Evolutionary conservation across 768 basidiomycete species (phyloP).

Genomic region (Pulveroboletus sp.): DNA sequence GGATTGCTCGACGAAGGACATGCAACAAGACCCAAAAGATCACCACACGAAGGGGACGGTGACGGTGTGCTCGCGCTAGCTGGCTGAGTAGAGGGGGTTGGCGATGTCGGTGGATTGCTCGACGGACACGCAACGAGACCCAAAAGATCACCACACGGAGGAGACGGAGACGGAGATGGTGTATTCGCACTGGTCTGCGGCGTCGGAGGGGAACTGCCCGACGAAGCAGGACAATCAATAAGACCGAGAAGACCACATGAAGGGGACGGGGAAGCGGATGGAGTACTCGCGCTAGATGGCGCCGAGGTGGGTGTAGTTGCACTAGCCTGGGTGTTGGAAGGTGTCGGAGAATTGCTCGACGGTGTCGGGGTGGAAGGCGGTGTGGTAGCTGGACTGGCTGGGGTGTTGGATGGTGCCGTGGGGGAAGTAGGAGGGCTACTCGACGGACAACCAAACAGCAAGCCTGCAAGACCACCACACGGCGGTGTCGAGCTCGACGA

Average conservation of each 20-base stretch:
- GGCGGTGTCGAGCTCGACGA: slow-evolving; percentile 5
- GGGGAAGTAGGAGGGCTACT: slow-evolving; percentile 3
- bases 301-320: neutral
- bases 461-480: slow-evolving; percentile 7
- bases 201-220: neutral
- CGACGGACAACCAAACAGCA: slow-evolving; percentile 6
- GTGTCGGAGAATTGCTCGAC: neutral
- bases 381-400: neutral
- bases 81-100: neutral
- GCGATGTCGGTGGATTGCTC: neutral
- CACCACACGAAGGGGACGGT: slow-evolving; percentile 2
- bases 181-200: neutral
- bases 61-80: neutral
- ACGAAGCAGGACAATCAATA: too few relatives aligned
- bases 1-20: slow-evolving; percentile 1
- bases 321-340: neutral
- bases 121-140: slow-evolving; percentile 12
- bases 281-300: neutral
- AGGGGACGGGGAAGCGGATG: too few relatives aligned
- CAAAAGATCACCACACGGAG: slow-evolving; percentile 8
- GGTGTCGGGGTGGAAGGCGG: neutral
- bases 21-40: slow-evolving; percentile 12
- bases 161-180: too few relatives aligned
- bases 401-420: neutral
- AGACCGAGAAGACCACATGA: too few relatives aligned